Evolutionary conservation across 2,329 filamentous ascomycete genomes (phyloP), one percentile per base, ranked within the genome.

Genomic region (Zasmidium angulare): DNA sequence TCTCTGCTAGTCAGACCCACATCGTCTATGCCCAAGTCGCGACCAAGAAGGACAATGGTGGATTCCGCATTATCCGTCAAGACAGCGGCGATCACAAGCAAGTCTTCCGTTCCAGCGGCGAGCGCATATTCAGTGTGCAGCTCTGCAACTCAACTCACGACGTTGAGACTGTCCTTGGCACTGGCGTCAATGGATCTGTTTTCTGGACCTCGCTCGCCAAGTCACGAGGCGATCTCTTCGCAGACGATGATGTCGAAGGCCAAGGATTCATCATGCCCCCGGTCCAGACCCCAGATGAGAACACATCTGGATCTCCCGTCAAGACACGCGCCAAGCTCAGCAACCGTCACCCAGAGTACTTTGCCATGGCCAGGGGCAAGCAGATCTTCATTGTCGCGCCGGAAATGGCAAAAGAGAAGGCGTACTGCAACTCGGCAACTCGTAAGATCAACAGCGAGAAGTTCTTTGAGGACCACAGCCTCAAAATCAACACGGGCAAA

Each of bases 401-500:
- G 26, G 78, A 80, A 49, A 80, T 81, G 54, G 86, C 84, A 11
- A 79, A 81, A 64, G 74, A 73, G 10, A 74, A 76, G 10, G 74
- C 73, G 49, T 87, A 85, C 66, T 69, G 81, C 53, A 79, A 82
- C 51, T 75, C 76, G 12, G 76, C 77, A 47, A 46, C 82, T 60
- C 81, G 83, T 50, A 79, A 81, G 43, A 91, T 96, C 62, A 90
- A 97, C 72, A 95, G 90, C 0, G 92, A 96, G 73, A 89, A 87
- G 71, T 91, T 96, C 64, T 85, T 95, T 66, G 88, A 88, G 71
- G 89, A 97, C 72, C 93, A 90, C 71, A 90, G 90, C 51, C 81
- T 98, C 65, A 96, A 93, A 77, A 96, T 99, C 76, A 91, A 93
- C 68, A 98, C 93, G 63, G 95, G 93, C 68, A 99, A 99, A 80